phyloP scores from a whole-genome alignment of 2,329 filamentous ascomycete species.

The Fusarium sp. region DNA sequence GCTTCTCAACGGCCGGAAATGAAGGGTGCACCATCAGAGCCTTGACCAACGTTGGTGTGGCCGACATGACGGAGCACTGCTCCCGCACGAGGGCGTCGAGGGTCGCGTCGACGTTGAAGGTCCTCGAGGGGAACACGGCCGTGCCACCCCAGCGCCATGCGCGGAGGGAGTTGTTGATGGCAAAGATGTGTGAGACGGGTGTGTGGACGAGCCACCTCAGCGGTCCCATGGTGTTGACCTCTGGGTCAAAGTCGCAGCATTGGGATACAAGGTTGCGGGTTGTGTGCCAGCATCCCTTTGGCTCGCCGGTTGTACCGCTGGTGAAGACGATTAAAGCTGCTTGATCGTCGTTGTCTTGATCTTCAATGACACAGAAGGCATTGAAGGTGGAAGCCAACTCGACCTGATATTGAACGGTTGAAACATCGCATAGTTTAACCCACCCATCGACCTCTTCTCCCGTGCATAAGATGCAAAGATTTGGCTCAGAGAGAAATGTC shows the following conservation, averaged over 20 bases:
- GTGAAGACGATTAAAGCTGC: constrained; percentile 60
- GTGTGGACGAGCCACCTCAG: constrained; percentile 55
- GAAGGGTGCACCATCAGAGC: constrained; percentile 47
- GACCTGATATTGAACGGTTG: background rate
- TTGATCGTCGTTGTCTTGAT: constrained; percentile 24
- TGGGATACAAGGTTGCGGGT: constrained; percentile 54
- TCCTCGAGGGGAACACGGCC: constrained; percentile 51
- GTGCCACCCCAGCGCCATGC: constrained; percentile 52
- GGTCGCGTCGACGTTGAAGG: constrained; percentile 50
- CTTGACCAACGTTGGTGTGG: constrained; percentile 53
- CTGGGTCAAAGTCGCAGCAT: constrained; percentile 52
- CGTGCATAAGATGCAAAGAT: constrained; percentile 43
- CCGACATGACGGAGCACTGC: constrained; percentile 53
- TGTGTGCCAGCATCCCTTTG: constrained; percentile 59
- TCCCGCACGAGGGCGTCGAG: constrained; percentile 48
- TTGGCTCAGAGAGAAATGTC: background rate
- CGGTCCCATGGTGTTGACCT: constrained; percentile 42
- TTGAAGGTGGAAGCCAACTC: background rate
- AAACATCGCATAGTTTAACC: constrained; percentile 31
- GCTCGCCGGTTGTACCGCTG: constrained; percentile 61
- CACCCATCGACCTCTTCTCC: constrained; percentile 31
- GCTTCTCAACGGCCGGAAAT: constrained; percentile 41
- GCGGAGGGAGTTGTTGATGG: constrained; percentile 53
- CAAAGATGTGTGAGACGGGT: constrained; percentile 53
- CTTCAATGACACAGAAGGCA: background rate